Conservation (phyloP, 192 early-diverging fungal species). For the Helicostylum pulchrum region DNA sequence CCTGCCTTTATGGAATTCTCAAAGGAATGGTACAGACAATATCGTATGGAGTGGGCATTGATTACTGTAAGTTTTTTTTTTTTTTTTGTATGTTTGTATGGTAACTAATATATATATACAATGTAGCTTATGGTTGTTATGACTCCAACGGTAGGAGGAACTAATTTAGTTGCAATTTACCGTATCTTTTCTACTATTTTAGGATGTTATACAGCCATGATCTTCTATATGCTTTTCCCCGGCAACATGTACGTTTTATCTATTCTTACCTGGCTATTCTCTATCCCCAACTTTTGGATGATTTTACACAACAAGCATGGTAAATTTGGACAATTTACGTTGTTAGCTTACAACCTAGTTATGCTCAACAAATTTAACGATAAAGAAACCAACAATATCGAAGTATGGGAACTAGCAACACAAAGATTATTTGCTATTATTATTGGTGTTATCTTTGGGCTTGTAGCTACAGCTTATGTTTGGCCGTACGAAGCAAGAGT, state of each 20-base stretch:
- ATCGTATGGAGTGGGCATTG: conserved; percentile 75
- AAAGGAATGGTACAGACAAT: conserved; percentile 50
- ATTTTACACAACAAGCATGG: conserved; percentile 66
- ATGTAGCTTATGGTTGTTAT: conserved; percentile 68
- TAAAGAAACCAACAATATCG: conserved; percentile 52
- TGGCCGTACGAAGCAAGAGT: conserved; percentile 89
- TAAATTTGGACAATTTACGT: conserved; percentile 73
- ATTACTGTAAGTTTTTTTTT: conserved; percentile 52
- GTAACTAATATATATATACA: neutral
- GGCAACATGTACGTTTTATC: conserved; percentile 43
- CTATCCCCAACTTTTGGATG: conserved; percentile 65
- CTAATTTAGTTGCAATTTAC: conserved; percentile 66
- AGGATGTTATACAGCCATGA: conserved; percentile 62
- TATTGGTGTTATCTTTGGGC: conserved; percentile 69
- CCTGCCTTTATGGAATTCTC: conserved; percentile 63
- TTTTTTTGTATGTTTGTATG: neutral
- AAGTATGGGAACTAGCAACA: conserved; percentile 54
- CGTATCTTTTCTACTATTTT: conserved; percentile 70
- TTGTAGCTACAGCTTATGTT: conserved; percentile 66
- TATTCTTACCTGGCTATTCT: conserved; percentile 55
- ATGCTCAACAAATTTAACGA: conserved; percentile 75
- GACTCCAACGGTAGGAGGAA: conserved; percentile 84
- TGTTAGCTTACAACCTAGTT: conserved; percentile 77
- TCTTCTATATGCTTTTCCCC: conserved; percentile 54
- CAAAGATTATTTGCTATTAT: conserved; percentile 64